phyloP scores from a whole-genome alignment of 2,329 filamentous ascomycete genomes.

The Colletotrichum agaves region DNA sequence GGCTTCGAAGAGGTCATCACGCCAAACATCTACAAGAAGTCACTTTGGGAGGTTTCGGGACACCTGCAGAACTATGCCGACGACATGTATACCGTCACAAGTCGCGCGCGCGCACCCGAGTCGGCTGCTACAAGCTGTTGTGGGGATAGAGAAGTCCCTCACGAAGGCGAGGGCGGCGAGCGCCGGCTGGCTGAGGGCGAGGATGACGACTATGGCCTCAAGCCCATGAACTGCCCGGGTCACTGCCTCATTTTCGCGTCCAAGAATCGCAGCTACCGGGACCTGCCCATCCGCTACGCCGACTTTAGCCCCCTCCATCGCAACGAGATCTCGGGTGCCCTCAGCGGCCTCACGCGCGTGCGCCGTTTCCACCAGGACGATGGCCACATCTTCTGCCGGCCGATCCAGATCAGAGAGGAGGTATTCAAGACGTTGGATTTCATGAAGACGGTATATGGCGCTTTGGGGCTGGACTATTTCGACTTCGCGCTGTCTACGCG shows the following conservation, averaged over 20 bases:
- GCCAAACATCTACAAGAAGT: conserved; percentile 90
- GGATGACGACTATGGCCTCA: conserved; percentile 81
- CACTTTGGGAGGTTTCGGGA: conserved; percentile 85
- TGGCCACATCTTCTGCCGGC: conserved; percentile 89
- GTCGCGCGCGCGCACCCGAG: conserved; percentile 50
- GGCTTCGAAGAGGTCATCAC: conserved; percentile 91
- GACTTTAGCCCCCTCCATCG: conserved; percentile 90
- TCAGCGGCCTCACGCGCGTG: conserved; percentile 85
- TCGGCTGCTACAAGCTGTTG: conserved; percentile 43
- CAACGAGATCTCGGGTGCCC: conserved; percentile 84
- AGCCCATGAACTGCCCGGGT: conserved; percentile 94
- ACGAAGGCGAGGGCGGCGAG: conserved; percentile 35
- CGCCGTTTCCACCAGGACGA: conserved; percentile 92
- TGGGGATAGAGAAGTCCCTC: conserved; percentile 41
- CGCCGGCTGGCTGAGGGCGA: conserved; percentile 56
- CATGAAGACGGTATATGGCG: conserved; percentile 76
- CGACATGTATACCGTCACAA: conserved; percentile 88
- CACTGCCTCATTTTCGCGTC: conserved; percentile 87
- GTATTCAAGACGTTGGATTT: conserved; percentile 80
- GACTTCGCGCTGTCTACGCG: conserved; percentile 82
- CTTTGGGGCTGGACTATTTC: conserved; percentile 78
- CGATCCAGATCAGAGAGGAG: conserved; percentile 78
- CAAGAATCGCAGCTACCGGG: conserved; percentile 78
- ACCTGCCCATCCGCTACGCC: conserved; percentile 84
- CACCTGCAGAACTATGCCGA: conserved; percentile 92